Evolutionary conservation across 805 yeast species (phyloP), one percentile per base, ranked within the genome.

Genomic region (Komagataella mondaviorum): DNA sequence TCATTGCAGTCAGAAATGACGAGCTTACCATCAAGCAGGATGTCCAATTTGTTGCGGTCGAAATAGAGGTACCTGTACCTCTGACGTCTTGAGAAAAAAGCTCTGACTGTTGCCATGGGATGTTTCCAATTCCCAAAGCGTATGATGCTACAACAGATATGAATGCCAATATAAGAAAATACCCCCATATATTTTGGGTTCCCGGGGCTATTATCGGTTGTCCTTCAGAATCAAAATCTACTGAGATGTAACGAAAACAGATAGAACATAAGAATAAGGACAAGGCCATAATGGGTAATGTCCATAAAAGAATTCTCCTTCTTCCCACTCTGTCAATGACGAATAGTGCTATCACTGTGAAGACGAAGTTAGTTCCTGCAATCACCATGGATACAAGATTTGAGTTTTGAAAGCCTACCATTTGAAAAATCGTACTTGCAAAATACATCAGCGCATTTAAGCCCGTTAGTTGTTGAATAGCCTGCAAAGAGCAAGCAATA

Each of bases 41-140:
- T 4, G 88, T 80, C 99, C 99, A 91, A 71, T 91, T 91, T 47
- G 91, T 82, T 14, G 93, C 91, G 8, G 97, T 88, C 1, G 96
- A 89, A 60, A 80, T 83, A 53, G 96, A 87, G 7, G 88, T 82
- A 54, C 98, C 98, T 48, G 88, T 75, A 53, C 96, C 95, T 65
- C 99, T 81, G 39, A 91, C 96, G 55, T 81, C 78, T 73, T 90
- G 96, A 44, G 97, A 93, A 71, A 93, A 89, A 61, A 91, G 71
- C 68, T 91, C 99, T 52, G 91, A 85, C 63, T 93, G 97, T 64
- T 91, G 96, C 99, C 99, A 91, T 52, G 98, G 97, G 51, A 88
- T 93, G 66, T 91, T 90, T 69, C 99, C 99, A 58, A 90, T 87
- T 57, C 98, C 98, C 57, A 88, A 72, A 48, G 97, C 96, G 64